Evolutionary conservation across 73 alveolate genomes (phyloP).

Genomic region (Paramecium pentaurelia): DNA sequence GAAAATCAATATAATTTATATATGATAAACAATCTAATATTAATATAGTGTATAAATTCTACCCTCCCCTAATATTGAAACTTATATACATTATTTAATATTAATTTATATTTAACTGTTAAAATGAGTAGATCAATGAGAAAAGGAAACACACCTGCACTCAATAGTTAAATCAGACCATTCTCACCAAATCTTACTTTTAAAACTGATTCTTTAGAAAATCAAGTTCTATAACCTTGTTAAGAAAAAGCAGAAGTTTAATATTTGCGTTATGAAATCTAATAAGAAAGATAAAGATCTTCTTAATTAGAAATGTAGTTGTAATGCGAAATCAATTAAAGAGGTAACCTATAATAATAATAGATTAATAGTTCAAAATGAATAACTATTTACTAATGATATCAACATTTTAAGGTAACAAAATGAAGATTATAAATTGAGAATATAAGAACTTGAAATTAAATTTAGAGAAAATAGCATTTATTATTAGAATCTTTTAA

Average conservation of each 20-base stretch:
- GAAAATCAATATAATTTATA: background rate
- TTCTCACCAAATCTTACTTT: constrained; percentile 38
- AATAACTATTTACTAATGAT: background rate
- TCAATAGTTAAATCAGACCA: constrained; percentile 33
- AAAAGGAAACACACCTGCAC: background rate
- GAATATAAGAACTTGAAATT: constrained; percentile 5
- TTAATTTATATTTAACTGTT: constrained; percentile 10
- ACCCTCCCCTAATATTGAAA: background rate
- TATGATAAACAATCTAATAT: background rate
- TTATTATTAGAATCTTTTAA: background rate
- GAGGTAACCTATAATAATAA: background rate
- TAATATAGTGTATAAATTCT: background rate
- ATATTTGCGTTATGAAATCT: constrained; percentile 25
- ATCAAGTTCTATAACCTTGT: constrained; percentile 13
- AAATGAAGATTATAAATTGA: constrained; percentile 26
- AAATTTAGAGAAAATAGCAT: constrained; percentile 35
- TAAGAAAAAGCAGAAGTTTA: constrained; percentile 26
- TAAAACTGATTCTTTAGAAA: constrained; percentile 32
- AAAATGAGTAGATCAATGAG: constrained; percentile 39
- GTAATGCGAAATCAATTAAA: background rate
- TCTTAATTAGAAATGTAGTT: background rate
- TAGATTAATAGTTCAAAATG: constrained; percentile 1
- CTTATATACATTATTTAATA: background rate
- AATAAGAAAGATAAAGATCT: constrained; percentile 5
- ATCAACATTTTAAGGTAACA: background rate